Base-by-base conservation (phyloP, 306 rosid genomes). In the Gillenia trifoliata region DNA sequence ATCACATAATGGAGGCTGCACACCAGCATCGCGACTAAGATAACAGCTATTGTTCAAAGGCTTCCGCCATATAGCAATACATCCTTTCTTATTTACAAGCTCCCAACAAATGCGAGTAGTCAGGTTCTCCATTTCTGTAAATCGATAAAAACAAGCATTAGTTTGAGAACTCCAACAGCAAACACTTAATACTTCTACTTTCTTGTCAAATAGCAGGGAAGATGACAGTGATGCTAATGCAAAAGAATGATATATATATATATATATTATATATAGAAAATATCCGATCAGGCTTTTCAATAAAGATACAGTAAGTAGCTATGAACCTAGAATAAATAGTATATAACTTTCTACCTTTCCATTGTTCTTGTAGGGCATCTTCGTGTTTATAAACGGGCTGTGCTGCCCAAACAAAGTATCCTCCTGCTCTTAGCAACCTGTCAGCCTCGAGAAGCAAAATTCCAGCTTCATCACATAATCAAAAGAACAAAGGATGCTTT, bases 381-480 rank as follows among this genome's bases (percentile, higher is more conserved):
- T 89, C 92, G 60, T 85, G 92, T 79, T 89, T 91, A 81, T 90
- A 85, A 69, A 93, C 93, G 17, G 96, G 96, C 77, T 93, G 96
- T 22, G 96, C 97, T 17, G 97, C 97, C 98, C 98, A 93, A 22
- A 88, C 90, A 83, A 91, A 93, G 80, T 93, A 88, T 52, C 93
- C 92, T 74, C 98, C 97, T 0, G 92, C 92, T 80, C 97, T 88
- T 72, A 93, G 90, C 77, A 91, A 81, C 89, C 98, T 87, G 85
- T 91, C 73, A 36, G 79, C 92, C 89, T 93, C 98, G 25, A 93
- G 93, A 75, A 93, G 97, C 88, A 87, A 82, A 85, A 88, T 86
- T 75, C 98, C 98, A 84, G 86, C 97, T 93, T 47, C 85, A 86
- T 70, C 72, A 52, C 74, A 78, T 54, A 77, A 73, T 78, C 80